Conservation (phyloP, 768 basidiomycete species). For the Holtermannia corniformis region DNA sequence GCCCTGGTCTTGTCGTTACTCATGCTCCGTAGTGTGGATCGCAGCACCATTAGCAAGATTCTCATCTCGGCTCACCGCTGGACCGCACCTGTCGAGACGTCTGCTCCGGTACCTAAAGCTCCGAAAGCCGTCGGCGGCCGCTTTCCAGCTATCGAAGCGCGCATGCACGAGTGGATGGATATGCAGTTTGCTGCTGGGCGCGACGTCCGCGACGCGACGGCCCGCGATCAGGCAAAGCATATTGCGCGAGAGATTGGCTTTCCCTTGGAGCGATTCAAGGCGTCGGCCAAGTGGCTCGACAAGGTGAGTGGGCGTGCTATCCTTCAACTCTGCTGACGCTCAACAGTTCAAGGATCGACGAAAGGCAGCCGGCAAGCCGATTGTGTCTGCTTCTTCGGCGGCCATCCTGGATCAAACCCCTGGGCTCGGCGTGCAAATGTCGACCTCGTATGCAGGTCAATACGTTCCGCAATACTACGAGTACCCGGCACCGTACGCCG, state of each 20-base stretch:
- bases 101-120: conserved; percentile 11
- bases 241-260: conserved; percentile 35
- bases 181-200: conserved; percentile 26
- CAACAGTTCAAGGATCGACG: conserved; percentile 38
- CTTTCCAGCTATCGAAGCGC: conserved; percentile 37
- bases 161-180: conserved; percentile 39
- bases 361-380: conserved; percentile 24
- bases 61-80: conserved; percentile 34
- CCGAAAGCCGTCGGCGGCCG: conserved; percentile 30
- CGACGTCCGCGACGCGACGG: conserved; percentile 32
- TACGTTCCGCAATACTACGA: conserved; percentile 9
- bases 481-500: conserved; percentile 7
- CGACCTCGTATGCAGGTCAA: conserved; percentile 7
- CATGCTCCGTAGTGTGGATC: conserved; percentile 27
- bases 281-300: conserved; percentile 40
- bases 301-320: conserved; percentile 18
- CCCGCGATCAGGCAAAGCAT: conserved; percentile 33
- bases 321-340: conserved; percentile 9
- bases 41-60: conserved; percentile 40
- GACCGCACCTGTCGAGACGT: conserved; percentile 15
- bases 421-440: not conserved
- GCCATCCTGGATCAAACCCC: not conserved
- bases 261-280: conserved; percentile 36
- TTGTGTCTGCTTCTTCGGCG: conserved; percentile 3
- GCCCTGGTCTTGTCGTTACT: not conserved